phyloP scores from a whole-genome alignment of 306 rosid species.

The Urtica urens region DNA sequence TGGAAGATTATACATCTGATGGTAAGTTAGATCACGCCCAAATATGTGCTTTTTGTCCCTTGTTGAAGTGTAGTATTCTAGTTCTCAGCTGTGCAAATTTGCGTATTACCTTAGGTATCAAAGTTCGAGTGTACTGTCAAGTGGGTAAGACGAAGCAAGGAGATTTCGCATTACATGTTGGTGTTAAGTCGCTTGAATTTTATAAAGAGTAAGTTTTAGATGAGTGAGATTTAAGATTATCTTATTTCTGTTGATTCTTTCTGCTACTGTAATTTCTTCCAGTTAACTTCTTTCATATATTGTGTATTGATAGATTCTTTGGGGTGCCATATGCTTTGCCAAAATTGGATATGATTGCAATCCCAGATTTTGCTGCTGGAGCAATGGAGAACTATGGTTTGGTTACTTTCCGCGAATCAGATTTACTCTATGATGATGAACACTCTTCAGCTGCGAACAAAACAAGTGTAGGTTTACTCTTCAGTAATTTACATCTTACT shows the following conservation, averaged over 20 bases:
- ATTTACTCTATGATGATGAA: slow-evolving; percentile 81
- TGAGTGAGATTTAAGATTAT: too few relatives aligned
- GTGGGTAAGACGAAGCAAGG: slow-evolving; percentile 81
- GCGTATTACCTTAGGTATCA: slow-evolving; percentile 51
- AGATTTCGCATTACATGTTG: slow-evolving; percentile 78
- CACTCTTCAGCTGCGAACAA: slow-evolving; percentile 84
- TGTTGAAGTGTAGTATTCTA: slow-evolving; percentile 4
- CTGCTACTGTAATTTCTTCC: too few relatives aligned
- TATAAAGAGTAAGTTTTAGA: slow-evolving; percentile 54
- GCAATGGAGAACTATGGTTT: slow-evolving; percentile 99
- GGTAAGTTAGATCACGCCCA: slow-evolving; percentile 38
- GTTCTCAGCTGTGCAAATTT: slow-evolving; percentile 11
- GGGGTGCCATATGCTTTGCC: slow-evolving; percentile 77
- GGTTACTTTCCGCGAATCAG: slow-evolving; percentile 88
- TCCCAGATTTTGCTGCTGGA: slow-evolving; percentile 95
- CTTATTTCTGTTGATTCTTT: too few relatives aligned
- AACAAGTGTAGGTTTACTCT: slow-evolving; percentile 55
- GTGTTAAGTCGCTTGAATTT: slow-evolving; percentile 58
- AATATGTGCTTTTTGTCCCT: too few relatives aligned
- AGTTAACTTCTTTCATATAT: too few relatives aligned
- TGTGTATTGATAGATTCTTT: slow-evolving; percentile 77
- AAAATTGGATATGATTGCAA: slow-evolving; percentile 89
- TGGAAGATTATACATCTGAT: slow-evolving; percentile 79
- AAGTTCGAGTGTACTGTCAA: slow-evolving; percentile 85
- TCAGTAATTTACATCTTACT: slow-evolving; percentile 8